Percentiles rank a stretch among this genome's conserved stretches.
These are phyloP conservation scores for Tetrahymena thermophila DNA, from an alignment of 73 alveolate species.

Conservation along the genomic window DNA sequence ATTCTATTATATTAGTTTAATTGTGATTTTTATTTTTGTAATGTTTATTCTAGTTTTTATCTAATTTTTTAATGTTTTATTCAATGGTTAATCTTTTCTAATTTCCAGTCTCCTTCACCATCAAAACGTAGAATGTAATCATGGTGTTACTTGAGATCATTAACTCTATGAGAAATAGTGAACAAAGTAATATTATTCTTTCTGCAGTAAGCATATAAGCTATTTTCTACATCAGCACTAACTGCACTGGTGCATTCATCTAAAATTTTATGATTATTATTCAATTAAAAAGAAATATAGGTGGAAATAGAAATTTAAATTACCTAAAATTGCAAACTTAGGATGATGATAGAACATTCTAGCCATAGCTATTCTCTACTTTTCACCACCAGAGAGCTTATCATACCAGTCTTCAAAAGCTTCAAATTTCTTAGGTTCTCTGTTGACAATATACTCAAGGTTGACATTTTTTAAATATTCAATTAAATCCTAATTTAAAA, in stretches of 20 bases:
- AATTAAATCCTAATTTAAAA: neutral
- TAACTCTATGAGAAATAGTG: conserved; percentile 58
- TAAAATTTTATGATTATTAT: neutral
- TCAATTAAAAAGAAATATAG: neutral
- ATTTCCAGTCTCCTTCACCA: conserved; percentile 61
- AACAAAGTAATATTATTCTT: conserved; percentile 47
- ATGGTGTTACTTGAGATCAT: conserved; percentile 47
- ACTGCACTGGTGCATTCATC: conserved; percentile 61
- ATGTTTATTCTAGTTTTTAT: neutral
- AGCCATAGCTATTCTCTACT: conserved; percentile 64
- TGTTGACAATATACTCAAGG: conserved; percentile 15
- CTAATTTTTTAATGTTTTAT: neutral
- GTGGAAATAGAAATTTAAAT: neutral
- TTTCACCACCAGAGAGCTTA: conserved; percentile 61
- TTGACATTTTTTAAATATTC: conserved; percentile 28
- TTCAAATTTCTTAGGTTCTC: conserved; percentile 48
- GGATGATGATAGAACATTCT: conserved; percentile 62
- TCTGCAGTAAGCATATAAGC: conserved; percentile 40
- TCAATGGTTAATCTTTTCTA: neutral
- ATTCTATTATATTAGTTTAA: neutral
- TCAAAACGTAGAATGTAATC: conserved; percentile 49
- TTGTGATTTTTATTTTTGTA: neutral
- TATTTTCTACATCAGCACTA: conserved; percentile 53
- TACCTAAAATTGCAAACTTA: conserved; percentile 44
- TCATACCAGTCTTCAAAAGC: conserved; percentile 57